Base-by-base conservation (phyloP, 164 flowering plant genomes). In the Piper betle region DNA sequence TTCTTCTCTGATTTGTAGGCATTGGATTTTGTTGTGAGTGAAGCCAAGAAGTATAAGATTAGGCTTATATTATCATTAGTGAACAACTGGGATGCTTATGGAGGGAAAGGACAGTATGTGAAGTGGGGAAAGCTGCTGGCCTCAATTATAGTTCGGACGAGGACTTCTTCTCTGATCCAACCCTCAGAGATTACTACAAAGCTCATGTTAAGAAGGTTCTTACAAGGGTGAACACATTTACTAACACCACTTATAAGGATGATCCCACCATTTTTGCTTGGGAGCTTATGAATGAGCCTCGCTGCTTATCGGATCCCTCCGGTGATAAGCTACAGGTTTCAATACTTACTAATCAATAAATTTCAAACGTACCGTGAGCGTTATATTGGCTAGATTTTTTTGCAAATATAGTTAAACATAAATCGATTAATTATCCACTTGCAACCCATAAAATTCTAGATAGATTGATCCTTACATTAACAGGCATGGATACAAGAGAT, bases 31-130 rank as follows among this genome's bases (percentile, higher is more conserved):
- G 98, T 87, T n/a, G 72, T 89, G 17, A 86, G 86, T 70, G 98
- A 93, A 79, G 97, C 98, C 4, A 87, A 74, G 70, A 86, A 82
- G 71, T 70, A 80, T 70, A 84, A 87, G 69, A 83, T 93, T 66
- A 84, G 97, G 80, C 86, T 93, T 15, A 84, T 93, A 54, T 60
- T 93, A 71, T 83, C 97, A 17, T 70, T 89, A 39, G 55, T 58
- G 6, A 87, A 89, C 80, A 87, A 93, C 70, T 89, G 97, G 97
- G 91, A 86, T 3, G 88, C 88, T 19, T 93, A 83, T 64, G 98
- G 97, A 25, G 98, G 98, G 64, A 87, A 87, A 71, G 52, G 88
- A 40, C 98, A 93, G 60, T 89, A 93, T 72, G 92, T 84, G 9
- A 83, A 87, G 78, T 93, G 97, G 98, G 96, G 20, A 83, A 82